phyloP scores from a whole-genome alignment of 345 rosid species.

The Syzygium aromaticum region DNA sequence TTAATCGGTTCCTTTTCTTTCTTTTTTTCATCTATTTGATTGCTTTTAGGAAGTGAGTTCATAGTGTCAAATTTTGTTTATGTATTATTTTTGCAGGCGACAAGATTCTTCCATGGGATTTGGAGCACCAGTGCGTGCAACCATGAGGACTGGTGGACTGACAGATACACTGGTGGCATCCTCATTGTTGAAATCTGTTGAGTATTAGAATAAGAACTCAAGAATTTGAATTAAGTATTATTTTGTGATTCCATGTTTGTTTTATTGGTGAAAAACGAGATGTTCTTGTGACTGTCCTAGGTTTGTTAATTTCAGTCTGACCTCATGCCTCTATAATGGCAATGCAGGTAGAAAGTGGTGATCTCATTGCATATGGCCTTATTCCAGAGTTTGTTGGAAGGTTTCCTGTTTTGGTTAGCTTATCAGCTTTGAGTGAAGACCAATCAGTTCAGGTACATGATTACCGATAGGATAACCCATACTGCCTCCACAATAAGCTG shows the following conservation, averaged over 20 bases:
- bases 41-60: conserved; percentile 7
- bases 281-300: not conserved
- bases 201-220: conserved; percentile 18
- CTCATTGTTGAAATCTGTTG: conserved; percentile 75
- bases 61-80: not conserved
- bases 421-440: conserved; percentile 75
- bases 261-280: not conserved
- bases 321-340: not conserved
- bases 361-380: conserved; percentile 85
- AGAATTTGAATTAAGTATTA: not conserved
- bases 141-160: conserved; percentile 54
- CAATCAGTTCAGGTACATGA: conserved; percentile 75
- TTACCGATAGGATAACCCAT: not conserved
- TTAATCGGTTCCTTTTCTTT: not conserved
- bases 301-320: not conserved
- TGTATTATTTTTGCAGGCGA: conserved; percentile 32
- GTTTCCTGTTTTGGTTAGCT: conserved; percentile 75
- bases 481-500: not conserved
- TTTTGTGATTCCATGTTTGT: not conserved
- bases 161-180: conserved; percentile 66
- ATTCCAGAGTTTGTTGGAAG: conserved; percentile 97
- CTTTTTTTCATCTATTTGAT: not conserved
- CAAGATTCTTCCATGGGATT: conserved; percentile 96
- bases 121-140: conserved; percentile 86
- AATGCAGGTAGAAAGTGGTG: conserved; percentile 80